phyloP scores from a whole-genome alignment of 495 filamentous ascomycete genomes.

The Penicillium soppii region DNA sequence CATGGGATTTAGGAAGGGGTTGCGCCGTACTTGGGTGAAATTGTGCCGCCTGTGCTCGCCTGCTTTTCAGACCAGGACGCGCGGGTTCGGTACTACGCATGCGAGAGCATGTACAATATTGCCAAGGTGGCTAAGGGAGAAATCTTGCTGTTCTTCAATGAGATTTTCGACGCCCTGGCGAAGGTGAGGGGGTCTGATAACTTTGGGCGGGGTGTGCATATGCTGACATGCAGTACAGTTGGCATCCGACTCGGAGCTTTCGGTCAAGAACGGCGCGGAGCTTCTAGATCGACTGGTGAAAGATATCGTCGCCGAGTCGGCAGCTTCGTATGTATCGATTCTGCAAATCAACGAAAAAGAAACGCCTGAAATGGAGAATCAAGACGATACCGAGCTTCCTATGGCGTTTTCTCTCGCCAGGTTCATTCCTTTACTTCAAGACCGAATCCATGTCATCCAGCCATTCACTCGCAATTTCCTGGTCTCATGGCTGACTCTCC shows the following conservation, averaged over 20 bases:
- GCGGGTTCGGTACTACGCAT: conserved; percentile 96
- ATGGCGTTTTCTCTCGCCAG: conserved; percentile 89
- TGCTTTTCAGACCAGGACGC: conserved; percentile 99
- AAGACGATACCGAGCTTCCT: conserved; percentile 58
- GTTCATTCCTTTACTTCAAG: conserved; percentile 91
- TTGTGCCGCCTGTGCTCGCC: conserved; percentile 96
- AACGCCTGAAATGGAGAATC: conserved; percentile 43
- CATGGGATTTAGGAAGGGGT: conserved; percentile 65
- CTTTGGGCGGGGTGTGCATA: not conserved
- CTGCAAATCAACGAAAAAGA: conserved; percentile 57
- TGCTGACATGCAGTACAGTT: conserved; percentile 54
- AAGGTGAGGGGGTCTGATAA: conserved; percentile 61
- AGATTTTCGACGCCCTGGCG: conserved; percentile 95
- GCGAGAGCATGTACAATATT: conserved; percentile 99
- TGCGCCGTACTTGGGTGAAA: conserved; percentile 83
- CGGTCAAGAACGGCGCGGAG: conserved; percentile 98
- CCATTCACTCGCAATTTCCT: conserved; percentile 94
- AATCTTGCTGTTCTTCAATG: conserved; percentile 93
- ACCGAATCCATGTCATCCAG: conserved; percentile 89
- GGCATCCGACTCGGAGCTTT: conserved; percentile 92
- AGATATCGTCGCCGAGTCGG: conserved; percentile 96
- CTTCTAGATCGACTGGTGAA: conserved; percentile 94
- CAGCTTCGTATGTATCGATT: conserved; percentile 90
- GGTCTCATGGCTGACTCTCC: conserved; percentile 90
- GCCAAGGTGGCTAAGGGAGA: conserved; percentile 99